Conservation (phyloP, 768 basidiomycete genomes). For the Xerocomus spinulosus region DNA sequence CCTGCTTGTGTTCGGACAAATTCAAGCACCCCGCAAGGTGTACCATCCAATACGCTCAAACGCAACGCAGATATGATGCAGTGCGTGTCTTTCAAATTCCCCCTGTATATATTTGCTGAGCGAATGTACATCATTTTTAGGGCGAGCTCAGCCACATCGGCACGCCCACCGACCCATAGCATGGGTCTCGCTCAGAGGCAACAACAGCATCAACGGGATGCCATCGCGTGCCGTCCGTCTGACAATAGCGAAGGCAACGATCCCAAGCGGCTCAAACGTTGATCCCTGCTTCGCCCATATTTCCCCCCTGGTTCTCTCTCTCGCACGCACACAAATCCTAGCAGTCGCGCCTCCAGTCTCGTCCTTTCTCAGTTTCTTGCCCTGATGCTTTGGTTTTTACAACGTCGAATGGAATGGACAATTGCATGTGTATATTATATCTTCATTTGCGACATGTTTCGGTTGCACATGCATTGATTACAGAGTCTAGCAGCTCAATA, state of each 20-base stretch:
- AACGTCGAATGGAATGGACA: too few relatives aligned
- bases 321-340: neutral
- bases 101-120: neutral
- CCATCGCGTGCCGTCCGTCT: slow-evolving; percentile 16
- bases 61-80: slow-evolving; percentile 33
- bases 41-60: slow-evolving; percentile 23
- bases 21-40: slow-evolving; percentile 2
- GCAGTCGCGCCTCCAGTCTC: neutral
- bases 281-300: too few relatives aligned
- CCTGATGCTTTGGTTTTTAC: neutral
- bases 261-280: slow-evolving; percentile 42
- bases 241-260: slow-evolving; percentile 23
- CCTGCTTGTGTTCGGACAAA: slow-evolving; percentile 8
- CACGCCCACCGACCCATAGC: slow-evolving; percentile 27
- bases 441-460: too few relatives aligned
- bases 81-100: slow-evolving; percentile 13
- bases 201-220: slow-evolving; percentile 22
- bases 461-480: too few relatives aligned
- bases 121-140: slow-evolving; percentile 2
- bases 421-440: too few relatives aligned
- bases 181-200: slow-evolving; percentile 40
- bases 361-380: neutral
- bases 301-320: too few relatives aligned
- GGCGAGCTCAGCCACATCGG: slow-evolving; percentile 11
- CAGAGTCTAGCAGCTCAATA: too few relatives aligned